phyloP scores from a whole-genome alignment of 2,329 filamentous ascomycete genomes.

The Clarireedia monteithiana region DNA sequence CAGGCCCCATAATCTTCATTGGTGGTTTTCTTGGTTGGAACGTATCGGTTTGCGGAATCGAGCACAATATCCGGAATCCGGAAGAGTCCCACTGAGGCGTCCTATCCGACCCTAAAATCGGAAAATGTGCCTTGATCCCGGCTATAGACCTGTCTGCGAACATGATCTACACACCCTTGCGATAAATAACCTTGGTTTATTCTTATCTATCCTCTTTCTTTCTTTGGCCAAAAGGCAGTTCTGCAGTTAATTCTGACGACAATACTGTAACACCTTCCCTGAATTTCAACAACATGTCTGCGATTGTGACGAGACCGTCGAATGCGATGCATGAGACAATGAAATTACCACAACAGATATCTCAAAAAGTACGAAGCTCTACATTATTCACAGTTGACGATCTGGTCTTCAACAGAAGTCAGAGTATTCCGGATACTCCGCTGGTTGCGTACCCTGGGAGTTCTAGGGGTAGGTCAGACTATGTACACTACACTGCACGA shows the following conservation, averaged over 20 bases:
- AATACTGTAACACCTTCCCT: background rate
- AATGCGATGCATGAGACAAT: background rate
- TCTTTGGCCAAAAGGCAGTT: background rate
- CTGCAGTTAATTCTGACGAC: too few species aligned
- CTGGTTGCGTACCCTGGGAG: conserved; percentile 23
- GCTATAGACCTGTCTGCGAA: too few species aligned
- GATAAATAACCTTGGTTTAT: too few species aligned
- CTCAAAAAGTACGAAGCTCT: background rate
- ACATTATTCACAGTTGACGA: conserved; percentile 20
- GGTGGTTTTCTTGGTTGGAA: too few species aligned
- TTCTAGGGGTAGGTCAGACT: conserved; percentile 19
- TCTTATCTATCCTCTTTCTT: too few species aligned
- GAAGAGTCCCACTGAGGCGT: too few species aligned
- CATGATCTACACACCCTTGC: too few species aligned
- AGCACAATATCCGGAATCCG: too few species aligned
- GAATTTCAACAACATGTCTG: background rate
- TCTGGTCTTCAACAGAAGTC: conserved; percentile 19
- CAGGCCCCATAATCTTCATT: background rate
- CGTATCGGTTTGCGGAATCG: too few species aligned
- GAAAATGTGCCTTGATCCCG: too few species aligned
- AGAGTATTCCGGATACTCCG: conserved; percentile 18
- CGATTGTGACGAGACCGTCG: background rate
- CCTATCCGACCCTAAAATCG: too few species aligned
- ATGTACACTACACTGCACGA: conserved; percentile 23
- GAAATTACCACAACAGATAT: background rate